Percentiles rank a stretch among this genome's conserved stretches.
These are phyloP conservation scores for Penicillium daleae DNA, from an alignment of 495 filamentous ascomycete genomes.

Conservation along the genomic window DNA sequence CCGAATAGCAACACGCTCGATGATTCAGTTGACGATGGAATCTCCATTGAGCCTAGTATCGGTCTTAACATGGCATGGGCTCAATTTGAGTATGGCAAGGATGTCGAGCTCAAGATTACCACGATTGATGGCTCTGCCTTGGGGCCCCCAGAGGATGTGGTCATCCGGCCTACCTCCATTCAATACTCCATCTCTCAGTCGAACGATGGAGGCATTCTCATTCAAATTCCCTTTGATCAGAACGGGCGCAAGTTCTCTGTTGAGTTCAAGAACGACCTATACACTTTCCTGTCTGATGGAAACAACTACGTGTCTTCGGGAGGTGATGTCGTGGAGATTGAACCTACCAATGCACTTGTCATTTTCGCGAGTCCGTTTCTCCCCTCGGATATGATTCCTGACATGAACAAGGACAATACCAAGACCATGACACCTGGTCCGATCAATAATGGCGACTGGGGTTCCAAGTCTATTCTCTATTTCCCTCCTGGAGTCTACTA, in stretches of 20 bases:
- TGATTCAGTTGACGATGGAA: constrained; percentile 12
- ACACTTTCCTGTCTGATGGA: not conserved
- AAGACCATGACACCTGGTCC: constrained; percentile 17
- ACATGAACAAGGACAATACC: not conserved
- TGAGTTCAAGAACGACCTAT: constrained; percentile 1
- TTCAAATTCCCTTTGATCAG: not conserved
- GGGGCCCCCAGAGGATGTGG: not conserved
- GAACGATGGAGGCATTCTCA: not conserved
- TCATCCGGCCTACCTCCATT: not conserved
- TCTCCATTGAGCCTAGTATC: constrained; percentile 17
- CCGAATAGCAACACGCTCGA: constrained; percentile 6
- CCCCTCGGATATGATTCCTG: constrained; percentile 16
- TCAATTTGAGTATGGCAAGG: constrained; percentile 29
- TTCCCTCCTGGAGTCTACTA: constrained; percentile 33
- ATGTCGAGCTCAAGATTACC: constrained; percentile 28
- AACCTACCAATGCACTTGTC: constrained; percentile 30
- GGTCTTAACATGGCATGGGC: constrained; percentile 28
- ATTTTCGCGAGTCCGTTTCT: constrained; percentile 35
- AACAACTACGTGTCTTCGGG: not conserved
- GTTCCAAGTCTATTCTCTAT: constrained; percentile 17
- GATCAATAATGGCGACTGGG: constrained; percentile 18
- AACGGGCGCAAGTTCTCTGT: constrained; percentile 3
- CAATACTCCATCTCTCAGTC: not conserved
- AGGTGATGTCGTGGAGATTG: constrained; percentile 17
- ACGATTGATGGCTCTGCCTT: constrained; percentile 10